Evolutionary conservation across 495 filamentous ascomycete species (phyloP).

Genomic region (Halenospora varia): DNA sequence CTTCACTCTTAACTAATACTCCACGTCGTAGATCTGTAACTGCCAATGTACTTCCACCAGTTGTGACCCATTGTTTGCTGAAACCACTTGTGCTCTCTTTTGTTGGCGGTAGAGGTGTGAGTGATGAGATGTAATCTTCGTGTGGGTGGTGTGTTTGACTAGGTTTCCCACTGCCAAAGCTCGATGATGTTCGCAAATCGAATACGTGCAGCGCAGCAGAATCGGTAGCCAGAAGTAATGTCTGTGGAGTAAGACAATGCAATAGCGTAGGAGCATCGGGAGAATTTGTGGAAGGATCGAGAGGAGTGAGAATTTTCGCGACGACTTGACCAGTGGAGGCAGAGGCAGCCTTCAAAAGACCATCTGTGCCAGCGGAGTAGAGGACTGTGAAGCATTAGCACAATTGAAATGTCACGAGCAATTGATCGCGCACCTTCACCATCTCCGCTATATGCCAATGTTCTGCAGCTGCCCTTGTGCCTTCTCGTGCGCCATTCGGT

Average conservation of each 20-base stretch:
- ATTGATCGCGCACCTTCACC: conserved; percentile 19
- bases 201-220: conserved; percentile 85
- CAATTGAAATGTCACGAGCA: neutral
- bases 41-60: conserved; percentile 83
- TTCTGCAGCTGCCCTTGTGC: conserved; percentile 89
- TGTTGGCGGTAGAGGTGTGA: conserved; percentile 78
- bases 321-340: conserved; percentile 74
- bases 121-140: conserved; percentile 86
- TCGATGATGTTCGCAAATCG: conserved; percentile 72
- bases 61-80: conserved; percentile 88
- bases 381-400: conserved; percentile 42
- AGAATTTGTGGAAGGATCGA: conserved; percentile 30
- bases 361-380: conserved; percentile 88
- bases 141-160: conserved; percentile 80
- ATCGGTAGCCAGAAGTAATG: conserved; percentile 85
- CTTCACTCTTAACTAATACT: conserved; percentile 79
- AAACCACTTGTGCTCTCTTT: conserved; percentile 75
- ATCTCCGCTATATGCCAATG: conserved; percentile 70
- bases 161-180: conserved; percentile 51
- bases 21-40: conserved; percentile 83
- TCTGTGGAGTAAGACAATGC: conserved; percentile 78
- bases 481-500: conserved; percentile 82
- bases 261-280: conserved; percentile 71
- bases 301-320: conserved; percentile 67
- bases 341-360: conserved; percentile 81